A percentile compares a stretch with the other conserved stretches of the same genome.
These are phyloP conservation scores for Geotrichum armillariae DNA, from an alignment of 1,139 yeast genomes.

Conservation along the genomic window DNA sequence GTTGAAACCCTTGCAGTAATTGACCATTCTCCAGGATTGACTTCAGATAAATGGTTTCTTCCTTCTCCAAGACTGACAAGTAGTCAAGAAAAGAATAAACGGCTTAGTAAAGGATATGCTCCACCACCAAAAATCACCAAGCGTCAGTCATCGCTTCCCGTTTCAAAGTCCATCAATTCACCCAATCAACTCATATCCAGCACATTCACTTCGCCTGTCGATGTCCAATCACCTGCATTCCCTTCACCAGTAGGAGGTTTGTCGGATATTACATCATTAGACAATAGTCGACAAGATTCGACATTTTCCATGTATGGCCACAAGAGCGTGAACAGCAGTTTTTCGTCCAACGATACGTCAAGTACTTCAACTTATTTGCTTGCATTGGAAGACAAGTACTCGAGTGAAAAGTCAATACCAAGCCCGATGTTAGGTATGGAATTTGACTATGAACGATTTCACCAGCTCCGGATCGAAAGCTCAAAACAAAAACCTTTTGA, in stretches of 20 bases:
- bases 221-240: background rate
- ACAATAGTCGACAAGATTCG: constrained; percentile 10
- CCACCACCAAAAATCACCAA: background rate
- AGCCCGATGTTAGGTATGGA: constrained; percentile 3
- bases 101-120: background rate
- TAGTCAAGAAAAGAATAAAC: constrained; percentile 1
- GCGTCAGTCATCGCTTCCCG: constrained; percentile 9
- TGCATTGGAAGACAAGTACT: background rate
- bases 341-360: constrained; percentile 12
- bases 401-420: background rate
- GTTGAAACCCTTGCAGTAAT: constrained; percentile 3
- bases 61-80: constrained; percentile 9
- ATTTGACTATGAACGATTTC: constrained; percentile 6
- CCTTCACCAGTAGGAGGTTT: background rate
- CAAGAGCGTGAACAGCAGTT: constrained; percentile 12
- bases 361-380: background rate
- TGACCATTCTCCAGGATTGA: constrained; percentile 7
- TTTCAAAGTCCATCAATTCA: background rate
- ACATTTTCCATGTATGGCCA: constrained; percentile 15
- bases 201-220: background rate
- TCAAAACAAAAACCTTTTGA: background rate
- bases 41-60: constrained; percentile 12
- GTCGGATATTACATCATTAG: background rate
- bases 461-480: background rate
- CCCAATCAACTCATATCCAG: background rate